Base-by-base conservation (phyloP, 352 stramenopile species). In the Globisporangium rhizosaccharum region DNA sequence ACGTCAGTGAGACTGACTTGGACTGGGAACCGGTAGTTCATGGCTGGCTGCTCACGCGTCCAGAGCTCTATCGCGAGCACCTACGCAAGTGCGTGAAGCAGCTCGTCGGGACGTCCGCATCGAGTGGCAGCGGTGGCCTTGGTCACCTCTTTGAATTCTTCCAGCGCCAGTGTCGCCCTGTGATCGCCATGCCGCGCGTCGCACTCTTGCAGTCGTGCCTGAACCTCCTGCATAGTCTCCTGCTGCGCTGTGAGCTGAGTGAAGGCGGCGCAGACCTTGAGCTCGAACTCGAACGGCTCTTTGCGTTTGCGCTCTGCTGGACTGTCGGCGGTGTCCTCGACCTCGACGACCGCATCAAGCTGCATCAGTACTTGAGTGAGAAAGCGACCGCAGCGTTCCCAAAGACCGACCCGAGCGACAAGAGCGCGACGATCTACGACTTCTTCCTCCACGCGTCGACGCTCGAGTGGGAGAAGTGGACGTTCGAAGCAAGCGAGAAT, bases 401-500 rank as follows among this genome's bases (percentile, higher is more conserved):
- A 46, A 61, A 56, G 23, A 48, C 26, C 10, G 56, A 53, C 14
- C 23, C 41, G 18, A 52, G 23, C 9, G 73, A 53, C 70, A 56
- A 25, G 9, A 41, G 5, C 28, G 36, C 82, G 52, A 97, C 88
- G 20, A 83, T 98, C 39, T 98, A 97, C 54, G 93, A 98, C 47
- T 96, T 92, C 61, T 91, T 87, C 30, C 73, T 97, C 17, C 91
- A 97, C 62, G 63, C 76, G 8, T 88, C 88, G 53, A 96, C 87
- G 14, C 82, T 96, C 25, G 88, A 96, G 47, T 97, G 90, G 90
- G 87, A 96, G 59, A 79, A 79, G 36, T 97, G 90, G 88, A 60
- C 63, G 37, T 64, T 83, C 8, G 80, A 88, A 23, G 45, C 54
- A 15, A 62, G 12, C 18, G 62, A 82, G n/a, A 62, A 51, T 42